Percentiles rank a stretch among this genome's conserved stretches.
Evolutionary conservation across 148 eudicot genomes (phyloP).

Genomic region (Rhododendron vialii): DNA sequence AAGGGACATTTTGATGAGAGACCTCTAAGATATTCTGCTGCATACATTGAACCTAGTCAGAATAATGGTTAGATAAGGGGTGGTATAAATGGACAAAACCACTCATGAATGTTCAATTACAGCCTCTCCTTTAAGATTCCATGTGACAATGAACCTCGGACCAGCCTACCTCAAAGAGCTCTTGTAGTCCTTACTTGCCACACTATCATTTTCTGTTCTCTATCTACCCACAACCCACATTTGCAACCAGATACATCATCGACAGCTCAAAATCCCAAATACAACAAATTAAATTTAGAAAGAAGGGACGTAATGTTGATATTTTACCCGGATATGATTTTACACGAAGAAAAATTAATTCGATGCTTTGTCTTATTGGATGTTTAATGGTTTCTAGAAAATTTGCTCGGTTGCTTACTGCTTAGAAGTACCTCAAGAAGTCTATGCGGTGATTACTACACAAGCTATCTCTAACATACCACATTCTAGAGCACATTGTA

Average conservation of each 20-base stretch:
- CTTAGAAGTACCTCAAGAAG: background rate
- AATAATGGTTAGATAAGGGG: background rate
- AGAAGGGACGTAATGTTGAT: background rate
- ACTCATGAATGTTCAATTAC: conserved; percentile 2
- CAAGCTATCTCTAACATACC: background rate
- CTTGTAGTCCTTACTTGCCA: background rate
- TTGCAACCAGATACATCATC: background rate
- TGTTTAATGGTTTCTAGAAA: background rate
- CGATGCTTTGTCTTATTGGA: background rate
- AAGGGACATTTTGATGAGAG: background rate
- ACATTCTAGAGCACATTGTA: background rate
- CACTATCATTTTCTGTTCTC: background rate
- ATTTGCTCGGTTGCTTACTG: background rate
- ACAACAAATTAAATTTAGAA: background rate
- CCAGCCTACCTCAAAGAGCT: background rate
- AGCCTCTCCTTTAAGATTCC: conserved; percentile 9
- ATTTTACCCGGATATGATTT: background rate
- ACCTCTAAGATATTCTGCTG: background rate
- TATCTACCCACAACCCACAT: conserved; percentile 7
- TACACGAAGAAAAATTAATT: background rate
- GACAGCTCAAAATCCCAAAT: background rate
- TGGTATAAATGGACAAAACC: background rate
- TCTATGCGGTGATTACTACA: background rate
- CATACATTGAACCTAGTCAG: conserved; percentile 5
- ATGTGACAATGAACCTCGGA: background rate